phyloP scores from a whole-genome alignment of 805 yeast genomes.

The Wickerhamiella spandovensis region DNA sequence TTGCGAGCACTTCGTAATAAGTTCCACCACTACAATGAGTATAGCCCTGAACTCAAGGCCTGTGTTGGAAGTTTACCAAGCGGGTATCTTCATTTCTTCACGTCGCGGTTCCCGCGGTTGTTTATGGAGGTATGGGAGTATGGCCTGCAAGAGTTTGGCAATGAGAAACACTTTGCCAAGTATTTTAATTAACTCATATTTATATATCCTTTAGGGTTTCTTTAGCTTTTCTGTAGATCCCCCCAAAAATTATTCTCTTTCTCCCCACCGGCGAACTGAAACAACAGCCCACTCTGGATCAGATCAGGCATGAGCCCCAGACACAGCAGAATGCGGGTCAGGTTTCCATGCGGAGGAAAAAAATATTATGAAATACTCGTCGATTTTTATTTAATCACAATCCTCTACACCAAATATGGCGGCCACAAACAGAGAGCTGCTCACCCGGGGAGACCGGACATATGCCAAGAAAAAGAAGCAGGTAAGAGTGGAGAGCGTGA shows the following conservation, averaged over 20 bases:
- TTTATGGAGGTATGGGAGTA: constrained; percentile 61
- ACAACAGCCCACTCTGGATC: no score
- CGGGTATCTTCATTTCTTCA: constrained; percentile 72
- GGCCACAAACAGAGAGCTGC: constrained; percentile 59
- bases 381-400: neutral
- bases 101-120: constrained; percentile 59
- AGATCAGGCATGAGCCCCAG: no score
- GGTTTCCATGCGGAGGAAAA: no score
- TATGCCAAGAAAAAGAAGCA: constrained; percentile 56
- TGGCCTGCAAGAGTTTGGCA: constrained; percentile 40
- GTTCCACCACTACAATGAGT: constrained; percentile 85
- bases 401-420: constrained; percentile 10
- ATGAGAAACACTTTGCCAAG: constrained; percentile 46
- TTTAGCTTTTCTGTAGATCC: no score
- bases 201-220: neutral
- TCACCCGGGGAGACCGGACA: constrained; percentile 68
- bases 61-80: constrained; percentile 71
- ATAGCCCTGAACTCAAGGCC: constrained; percentile 38
- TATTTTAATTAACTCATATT: constrained; percentile 24
- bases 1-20: constrained; percentile 84
- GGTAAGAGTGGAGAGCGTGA: constrained; percentile 63
- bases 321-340: no score
- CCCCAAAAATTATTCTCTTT: no score
- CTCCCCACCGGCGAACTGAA: no score
- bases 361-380: no score